Evolutionary conservation across 495 filamentous ascomycete species (phyloP), one percentile per base, ranked within the genome.

Genomic region (Xylaria longipes): DNA sequence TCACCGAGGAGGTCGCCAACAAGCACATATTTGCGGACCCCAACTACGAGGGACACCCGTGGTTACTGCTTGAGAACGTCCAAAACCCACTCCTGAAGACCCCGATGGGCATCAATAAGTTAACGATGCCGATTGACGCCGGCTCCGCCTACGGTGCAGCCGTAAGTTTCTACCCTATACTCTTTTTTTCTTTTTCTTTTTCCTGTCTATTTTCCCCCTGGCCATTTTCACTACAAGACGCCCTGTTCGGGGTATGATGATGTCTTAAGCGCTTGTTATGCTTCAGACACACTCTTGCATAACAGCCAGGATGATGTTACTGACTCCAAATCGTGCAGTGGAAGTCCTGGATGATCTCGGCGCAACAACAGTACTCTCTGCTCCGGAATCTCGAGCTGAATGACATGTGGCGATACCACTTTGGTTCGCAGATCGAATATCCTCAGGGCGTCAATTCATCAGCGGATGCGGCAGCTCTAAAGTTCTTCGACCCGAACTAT

Each of bases 351-450:
- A 83, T 82, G 8, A 82, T 87, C 22, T 80, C 82, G 65, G 85
- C 85, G 3, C 86, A 88, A 74, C 84, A 86, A 58, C 87, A 89
- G 69, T 87, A 88, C 72, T 87, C 84, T 8, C 85, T 89, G 68
- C 78, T 89, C 15, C 76, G 83, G 29, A 85, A 88, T 67, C 80
- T 89, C 1, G 86, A 88, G 72, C 70, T 76, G 5, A 76, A 81
- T 62, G 73, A 82, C 17, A 71, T 87, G 63, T 71, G 75, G 43
- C 80, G 75, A 20, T 89, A 89, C 73, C 87, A 87, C 65, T 88
- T 88, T 71, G 82, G 77, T 5, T 69, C 77, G 46, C 75, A 74
- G n/a, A 61, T 72, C 17, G 68, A 70, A 0, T 75, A 74, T 17
- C 69, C 75, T 8, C 57, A 70, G 2, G 69, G 61, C 48, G 43